Evolutionary conservation across 2,329 filamentous ascomycete species (phyloP), one percentile per base, ranked within the genome.

Genomic region (Pezicula carpinea): DNA sequence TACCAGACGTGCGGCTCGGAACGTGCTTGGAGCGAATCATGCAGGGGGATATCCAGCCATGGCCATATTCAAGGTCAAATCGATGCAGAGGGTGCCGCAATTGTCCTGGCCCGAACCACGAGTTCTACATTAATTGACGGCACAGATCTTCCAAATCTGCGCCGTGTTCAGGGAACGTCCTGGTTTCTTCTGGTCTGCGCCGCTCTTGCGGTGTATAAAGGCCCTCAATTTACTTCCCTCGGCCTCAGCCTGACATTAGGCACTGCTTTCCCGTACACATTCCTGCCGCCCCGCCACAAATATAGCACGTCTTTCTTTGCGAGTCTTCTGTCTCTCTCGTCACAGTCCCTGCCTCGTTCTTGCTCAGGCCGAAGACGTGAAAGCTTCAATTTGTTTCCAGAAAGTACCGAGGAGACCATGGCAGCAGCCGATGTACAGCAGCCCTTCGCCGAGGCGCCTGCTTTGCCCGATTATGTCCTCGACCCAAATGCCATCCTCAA

Each of bases 401-500:
- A 29, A 29, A 29, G 26, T 11, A 11, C n/a, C n/a, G n/a, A n/a
- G 2, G 26, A 29, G 10, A 46, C 7, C 17, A 59, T 60, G 56
- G 53, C 56, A 11, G 31, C 54, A 6, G 49, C 53, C 11, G 51
- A 56, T 6, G 38, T 50, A 23, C 19, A 55, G 32, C 36, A 15
- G 13, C 35, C 50, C 32, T 21, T 53, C 8, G 46, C 38, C 3
- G 36, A 53, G 14, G 36, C 51, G 14, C 50, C 59, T 21, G 48
- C 42, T n/a, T 44, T 53, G 59, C 79, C 80, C 18, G 80, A 83
- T 62, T 83, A 81, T 54, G 68, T 82, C 45, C 69, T 75, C 15
- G 73, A 79, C 52, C 73, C 77, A 0, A 74, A 83, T 59, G 79
- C 79, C 19, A 76, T 81, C 39, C 68, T 81, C 43, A 70, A 72